phyloP scores from a whole-genome alignment of 1,139 yeast species.

The Ogataea hybrid region DNA sequence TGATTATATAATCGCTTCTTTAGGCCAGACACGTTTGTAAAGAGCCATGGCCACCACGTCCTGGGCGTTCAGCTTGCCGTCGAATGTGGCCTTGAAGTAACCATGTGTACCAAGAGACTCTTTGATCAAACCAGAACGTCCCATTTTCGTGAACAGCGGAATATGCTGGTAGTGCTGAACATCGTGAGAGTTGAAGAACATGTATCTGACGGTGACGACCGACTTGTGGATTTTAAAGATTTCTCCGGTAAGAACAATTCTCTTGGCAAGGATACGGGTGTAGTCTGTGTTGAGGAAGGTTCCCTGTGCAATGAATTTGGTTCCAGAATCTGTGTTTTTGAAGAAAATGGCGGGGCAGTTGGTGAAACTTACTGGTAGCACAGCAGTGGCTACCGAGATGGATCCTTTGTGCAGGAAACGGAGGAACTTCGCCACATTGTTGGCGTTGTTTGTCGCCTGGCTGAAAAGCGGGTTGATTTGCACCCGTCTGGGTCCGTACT shows the following conservation, averaged over 20 bases:
- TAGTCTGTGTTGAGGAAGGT: conserved; percentile 86
- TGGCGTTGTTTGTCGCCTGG: conserved; percentile 71
- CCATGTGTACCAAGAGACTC: too few species aligned
- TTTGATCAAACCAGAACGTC: too few species aligned
- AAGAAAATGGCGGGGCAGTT: conserved; percentile 79
- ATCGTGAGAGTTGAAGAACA: too few species aligned
- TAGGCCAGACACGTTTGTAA: conserved; percentile 93
- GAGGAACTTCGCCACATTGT: conserved; percentile 85
- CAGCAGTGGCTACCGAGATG: conserved; percentile 75
- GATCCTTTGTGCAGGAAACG: conserved; percentile 81
- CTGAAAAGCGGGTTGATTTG: conserved; percentile 83
- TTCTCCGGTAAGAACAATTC: too few species aligned
- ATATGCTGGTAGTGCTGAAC: too few species aligned
- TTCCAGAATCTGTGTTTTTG: conserved; percentile 46
- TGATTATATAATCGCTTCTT: conserved; percentile 31
- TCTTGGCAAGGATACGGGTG: conserved; percentile 80
- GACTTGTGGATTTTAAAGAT: too few species aligned
- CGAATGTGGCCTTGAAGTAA: conserved; percentile 93
- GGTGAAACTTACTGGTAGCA: conserved; percentile 86
- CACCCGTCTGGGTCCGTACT: conserved; percentile 91
- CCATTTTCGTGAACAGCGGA: too few species aligned
- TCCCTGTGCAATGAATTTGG: conserved; percentile 86
- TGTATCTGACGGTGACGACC: too few species aligned
- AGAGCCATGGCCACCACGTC: conserved; percentile 94
- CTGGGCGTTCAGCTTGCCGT: conserved; percentile 85